A percentile compares a stretch with the other conserved stretches of the same genome.
phyloP scores from a whole-genome alignment of 768 basidiomycete genomes.

The Leccinum obscurum region DNA sequence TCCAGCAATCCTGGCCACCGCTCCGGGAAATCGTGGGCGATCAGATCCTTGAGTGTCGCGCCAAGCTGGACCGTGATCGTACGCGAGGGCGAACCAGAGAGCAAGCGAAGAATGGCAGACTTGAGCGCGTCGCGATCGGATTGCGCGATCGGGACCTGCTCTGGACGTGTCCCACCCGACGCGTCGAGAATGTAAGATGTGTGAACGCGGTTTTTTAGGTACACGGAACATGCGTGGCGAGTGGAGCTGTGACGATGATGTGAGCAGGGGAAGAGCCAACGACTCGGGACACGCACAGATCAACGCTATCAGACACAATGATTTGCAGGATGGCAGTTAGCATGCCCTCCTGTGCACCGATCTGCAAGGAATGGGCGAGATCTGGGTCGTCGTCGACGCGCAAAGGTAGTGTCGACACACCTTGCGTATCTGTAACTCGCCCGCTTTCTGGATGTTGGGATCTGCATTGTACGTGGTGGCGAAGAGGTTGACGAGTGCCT shows the following conservation, averaged over 20 bases:
- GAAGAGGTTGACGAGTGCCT: conserved; percentile 75
- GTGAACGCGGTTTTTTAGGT: conserved; percentile 87
- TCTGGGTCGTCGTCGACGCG: conserved; percentile 1
- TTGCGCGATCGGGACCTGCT: conserved; percentile 59
- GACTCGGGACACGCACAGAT: conserved; percentile 62
- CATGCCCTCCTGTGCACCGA: conserved; percentile 80
- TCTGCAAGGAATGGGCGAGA: conserved; percentile 41
- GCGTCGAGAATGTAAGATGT: conserved; percentile 58
- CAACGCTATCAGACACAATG: conserved; percentile 73
- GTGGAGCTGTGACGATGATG: conserved; percentile 51
- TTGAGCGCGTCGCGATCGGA: conserved; percentile 78
- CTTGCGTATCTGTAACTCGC: conserved; percentile 87
- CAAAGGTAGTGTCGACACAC: conserved; percentile 36
- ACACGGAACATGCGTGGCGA: conserved; percentile 83
- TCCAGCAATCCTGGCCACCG: conserved; percentile 70
- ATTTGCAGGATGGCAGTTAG: conserved; percentile 84
- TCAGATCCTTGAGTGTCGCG: conserved; percentile 67
- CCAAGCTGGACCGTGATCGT: conserved; percentile 76
- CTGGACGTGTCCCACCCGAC: conserved; percentile 45
- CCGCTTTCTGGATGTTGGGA: conserved; percentile 83
- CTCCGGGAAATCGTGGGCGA: conserved; percentile 77
- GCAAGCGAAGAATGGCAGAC: conserved; percentile 62
- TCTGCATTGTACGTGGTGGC: conserved; percentile 79
- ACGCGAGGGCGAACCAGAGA: conserved; percentile 66
- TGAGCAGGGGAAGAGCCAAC: conserved; percentile 15